Conservation (phyloP, 257 asterid species). For the Penstemon barbatus region DNA sequence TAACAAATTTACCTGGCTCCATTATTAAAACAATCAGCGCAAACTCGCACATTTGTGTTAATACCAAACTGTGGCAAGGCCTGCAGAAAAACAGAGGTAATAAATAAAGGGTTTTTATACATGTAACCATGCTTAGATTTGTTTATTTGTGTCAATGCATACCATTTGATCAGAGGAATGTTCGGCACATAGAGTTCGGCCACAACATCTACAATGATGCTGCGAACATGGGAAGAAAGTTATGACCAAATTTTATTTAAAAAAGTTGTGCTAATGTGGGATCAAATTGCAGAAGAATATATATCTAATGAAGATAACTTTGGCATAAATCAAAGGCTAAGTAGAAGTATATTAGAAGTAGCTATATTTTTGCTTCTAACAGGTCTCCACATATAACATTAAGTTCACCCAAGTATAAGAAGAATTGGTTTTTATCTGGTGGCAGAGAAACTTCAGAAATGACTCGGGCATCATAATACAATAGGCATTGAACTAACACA, state of each 20-base stretch:
- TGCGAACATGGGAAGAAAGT: conserved; percentile 35
- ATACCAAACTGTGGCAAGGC: conserved; percentile 91
- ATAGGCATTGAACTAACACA: conserved; percentile 13
- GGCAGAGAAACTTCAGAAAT: background rate
- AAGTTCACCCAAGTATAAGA: background rate
- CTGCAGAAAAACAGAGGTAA: conserved; percentile 45
- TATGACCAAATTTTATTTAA: too few relatives aligned
- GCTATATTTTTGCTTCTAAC: conserved; percentile 11
- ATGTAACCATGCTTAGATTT: conserved; percentile 8
- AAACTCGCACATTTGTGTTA: conserved; percentile 80
- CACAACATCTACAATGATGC: conserved; percentile 98
- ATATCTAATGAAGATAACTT: conserved; percentile 20
- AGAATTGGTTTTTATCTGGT: background rate
- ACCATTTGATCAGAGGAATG: conserved; percentile 95
- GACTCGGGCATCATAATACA: conserved; percentile 4
- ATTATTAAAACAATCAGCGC: conserved; percentile 85
- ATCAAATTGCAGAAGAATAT: conserved; percentile 22
- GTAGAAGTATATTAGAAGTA: conserved; percentile 11
- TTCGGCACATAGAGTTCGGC: conserved; percentile 89
- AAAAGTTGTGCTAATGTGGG: conserved; percentile 3
- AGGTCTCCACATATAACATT: background rate
- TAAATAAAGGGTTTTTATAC: background rate
- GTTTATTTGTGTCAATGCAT: conserved; percentile 28
- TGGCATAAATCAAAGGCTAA: conserved; percentile 10
- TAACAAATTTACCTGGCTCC: conserved; percentile 64